Evolutionary conservation across 2,329 filamentous ascomycete species (phyloP).

Genomic region (Mycocentrospora acerina): DNA sequence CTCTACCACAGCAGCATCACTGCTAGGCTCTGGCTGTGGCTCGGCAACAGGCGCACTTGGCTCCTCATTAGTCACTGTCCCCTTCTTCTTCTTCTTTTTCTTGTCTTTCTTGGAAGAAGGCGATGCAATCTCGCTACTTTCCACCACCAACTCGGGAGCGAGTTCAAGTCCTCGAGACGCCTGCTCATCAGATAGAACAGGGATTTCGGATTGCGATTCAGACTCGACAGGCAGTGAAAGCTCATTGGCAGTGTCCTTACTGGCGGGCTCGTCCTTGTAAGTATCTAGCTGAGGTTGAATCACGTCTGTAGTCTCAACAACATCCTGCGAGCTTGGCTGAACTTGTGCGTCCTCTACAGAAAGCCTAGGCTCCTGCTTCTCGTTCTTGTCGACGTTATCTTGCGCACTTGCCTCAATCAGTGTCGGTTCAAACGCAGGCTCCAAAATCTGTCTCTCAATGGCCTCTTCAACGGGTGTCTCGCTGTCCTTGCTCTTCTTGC

Average conservation of each 20-base stretch:
- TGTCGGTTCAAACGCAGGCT: background rate
- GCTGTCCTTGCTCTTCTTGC: constrained; percentile 17
- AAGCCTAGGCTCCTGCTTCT: constrained; percentile 1
- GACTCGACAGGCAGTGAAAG: background rate
- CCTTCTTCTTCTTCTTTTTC: constrained; percentile 33
- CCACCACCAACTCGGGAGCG: background rate
- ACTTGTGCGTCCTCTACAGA: background rate
- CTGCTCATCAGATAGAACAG: constrained; percentile 1
- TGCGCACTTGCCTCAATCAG: background rate
- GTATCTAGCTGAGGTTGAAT: background rate
- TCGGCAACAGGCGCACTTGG: constrained; percentile 14
- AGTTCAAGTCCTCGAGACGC: background rate
- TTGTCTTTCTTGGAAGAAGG: constrained; percentile 25
- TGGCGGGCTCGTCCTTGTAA: background rate
- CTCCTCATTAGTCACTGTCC: constrained; percentile 11
- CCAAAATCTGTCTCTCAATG: background rate
- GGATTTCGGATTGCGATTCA: background rate
- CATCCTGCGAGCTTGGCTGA: background rate
- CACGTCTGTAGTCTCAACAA: background rate
- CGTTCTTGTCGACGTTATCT: too few relatives aligned
- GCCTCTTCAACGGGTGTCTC: constrained; percentile 11
- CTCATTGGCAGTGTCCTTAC: background rate
- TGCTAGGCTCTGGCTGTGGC: constrained; percentile 1
- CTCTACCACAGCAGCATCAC: constrained; percentile 2
- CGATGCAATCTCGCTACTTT: background rate